phyloP scores from a whole-genome alignment of 1,284 basidiomycete species.

The Trametes polyzona region DNA sequence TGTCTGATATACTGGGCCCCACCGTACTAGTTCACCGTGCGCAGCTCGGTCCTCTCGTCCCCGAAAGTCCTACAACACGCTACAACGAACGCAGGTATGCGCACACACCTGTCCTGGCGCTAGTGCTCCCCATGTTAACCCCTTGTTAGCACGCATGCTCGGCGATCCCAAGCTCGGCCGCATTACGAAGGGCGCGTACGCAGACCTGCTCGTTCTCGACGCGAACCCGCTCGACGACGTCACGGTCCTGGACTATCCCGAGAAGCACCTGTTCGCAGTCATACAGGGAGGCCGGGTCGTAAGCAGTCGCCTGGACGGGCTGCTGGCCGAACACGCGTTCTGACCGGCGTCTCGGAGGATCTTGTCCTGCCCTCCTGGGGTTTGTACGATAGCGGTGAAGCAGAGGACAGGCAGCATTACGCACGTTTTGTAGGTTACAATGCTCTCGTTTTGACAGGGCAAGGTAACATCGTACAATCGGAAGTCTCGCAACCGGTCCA shows the following conservation, averaged over 20 bases:
- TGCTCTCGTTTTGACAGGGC: too few species aligned
- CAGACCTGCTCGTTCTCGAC: conserved; percentile 48
- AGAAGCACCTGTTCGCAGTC: conserved; percentile 41
- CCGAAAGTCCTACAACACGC: conserved; percentile 46
- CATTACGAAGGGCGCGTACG: conserved; percentile 36
- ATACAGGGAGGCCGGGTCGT: conserved; percentile 43
- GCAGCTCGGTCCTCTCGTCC: conserved; percentile 42
- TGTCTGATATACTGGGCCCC: background rate
- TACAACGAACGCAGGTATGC: conserved; percentile 46
- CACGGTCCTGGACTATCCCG: conserved; percentile 45
- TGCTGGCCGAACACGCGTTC: background rate
- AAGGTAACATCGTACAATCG: too few species aligned
- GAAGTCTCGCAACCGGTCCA: too few species aligned
- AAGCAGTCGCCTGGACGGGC: conserved; percentile 32
- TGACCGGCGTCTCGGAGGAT: too few species aligned
- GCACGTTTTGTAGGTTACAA: too few species aligned
- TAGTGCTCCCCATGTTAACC: conserved; percentile 14
- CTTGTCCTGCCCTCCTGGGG: too few species aligned
- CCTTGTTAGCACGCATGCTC: conserved; percentile 35
- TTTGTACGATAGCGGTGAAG: too few species aligned
- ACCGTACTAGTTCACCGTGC: conserved; percentile 40
- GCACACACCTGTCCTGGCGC: background rate
- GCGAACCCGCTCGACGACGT: conserved; percentile 51
- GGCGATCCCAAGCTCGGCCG: conserved; percentile 39
- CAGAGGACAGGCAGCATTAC: too few species aligned